phyloP scores from a whole-genome alignment of 2,329 filamentous ascomycete genomes.

The Phialophora macrospora region DNA sequence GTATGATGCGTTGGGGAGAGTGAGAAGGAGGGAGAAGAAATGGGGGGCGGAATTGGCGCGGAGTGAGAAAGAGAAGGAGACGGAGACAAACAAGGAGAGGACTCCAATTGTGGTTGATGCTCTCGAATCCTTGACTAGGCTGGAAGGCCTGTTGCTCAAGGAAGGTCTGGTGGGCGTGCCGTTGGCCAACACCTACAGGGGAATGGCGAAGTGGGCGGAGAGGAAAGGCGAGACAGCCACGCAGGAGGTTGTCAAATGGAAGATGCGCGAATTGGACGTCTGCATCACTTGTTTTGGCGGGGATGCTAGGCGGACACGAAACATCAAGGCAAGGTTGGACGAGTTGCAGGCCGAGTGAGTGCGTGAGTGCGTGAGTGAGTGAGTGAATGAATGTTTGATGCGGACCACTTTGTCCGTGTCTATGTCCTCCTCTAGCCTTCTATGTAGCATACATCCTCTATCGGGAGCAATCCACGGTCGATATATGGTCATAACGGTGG shows the following conservation, averaged over 20 bases:
- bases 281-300: constrained; percentile 29
- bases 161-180: constrained; percentile 32
- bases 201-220: constrained; percentile 35
- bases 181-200: constrained; percentile 34
- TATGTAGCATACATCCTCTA: background rate
- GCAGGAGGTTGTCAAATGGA: constrained; percentile 25
- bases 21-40: constrained; percentile 27
- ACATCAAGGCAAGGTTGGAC: constrained; percentile 23
- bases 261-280: constrained; percentile 26
- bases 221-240: constrained; percentile 17
- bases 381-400: too few species aligned
- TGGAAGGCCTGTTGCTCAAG: constrained; percentile 34
- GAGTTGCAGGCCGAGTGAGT: background rate
- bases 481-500: too few species aligned
- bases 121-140: constrained; percentile 13
- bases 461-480: constrained; percentile 2
- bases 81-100: background rate
- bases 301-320: constrained; percentile 22
- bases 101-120: constrained; percentile 15
- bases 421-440: background rate
- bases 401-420: too few species aligned
- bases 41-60: background rate
- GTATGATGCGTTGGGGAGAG: constrained; percentile 25
- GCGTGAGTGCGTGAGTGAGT: background rate
- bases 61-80: background rate